A percentile compares a stretch with the other conserved stretches of the same genome.
These are phyloP conservation scores for Nowakowskiella sp. DNA, from an alignment of 192 early-diverging fungal genomes.

Conservation along the genomic window DNA sequence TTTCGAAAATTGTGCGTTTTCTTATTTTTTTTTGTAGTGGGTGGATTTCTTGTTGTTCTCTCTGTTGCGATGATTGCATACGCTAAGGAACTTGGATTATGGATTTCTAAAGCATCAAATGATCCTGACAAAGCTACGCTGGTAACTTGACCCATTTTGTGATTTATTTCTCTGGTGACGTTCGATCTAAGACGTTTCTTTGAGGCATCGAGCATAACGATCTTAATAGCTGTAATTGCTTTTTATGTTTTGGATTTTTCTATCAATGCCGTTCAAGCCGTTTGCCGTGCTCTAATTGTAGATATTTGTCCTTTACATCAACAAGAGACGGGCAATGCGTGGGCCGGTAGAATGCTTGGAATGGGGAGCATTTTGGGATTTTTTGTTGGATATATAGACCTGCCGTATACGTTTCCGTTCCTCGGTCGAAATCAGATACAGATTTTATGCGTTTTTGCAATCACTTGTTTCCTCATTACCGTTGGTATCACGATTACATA, in stretches of 20 bases:
- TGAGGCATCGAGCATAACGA: conserved; percentile 28
- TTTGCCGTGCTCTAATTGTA: conserved; percentile 74
- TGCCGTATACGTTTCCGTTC: conserved; percentile 54
- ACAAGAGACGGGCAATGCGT: conserved; percentile 75
- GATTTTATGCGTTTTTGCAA: conserved; percentile 68
- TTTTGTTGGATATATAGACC: conserved; percentile 75
- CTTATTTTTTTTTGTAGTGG: conserved; percentile 19
- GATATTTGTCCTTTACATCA: conserved; percentile 71
- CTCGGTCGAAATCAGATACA: conserved; percentile 72
- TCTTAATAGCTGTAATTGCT: conserved; percentile 63
- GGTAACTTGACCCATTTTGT: conserved; percentile 7
- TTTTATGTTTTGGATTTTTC: conserved; percentile 94
- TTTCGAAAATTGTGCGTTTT: background rate
- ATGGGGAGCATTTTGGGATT: conserved; percentile 79
- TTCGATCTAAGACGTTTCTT: conserved; percentile 12
- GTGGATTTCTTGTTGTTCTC: conserved; percentile 51
- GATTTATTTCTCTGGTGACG: conserved; percentile 27
- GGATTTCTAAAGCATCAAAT: background rate
- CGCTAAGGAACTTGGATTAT: conserved; percentile 47
- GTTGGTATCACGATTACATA: conserved; percentile 45
- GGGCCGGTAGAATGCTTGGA: conserved; percentile 79
- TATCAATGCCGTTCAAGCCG: conserved; percentile 81
- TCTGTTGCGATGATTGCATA: conserved; percentile 69
- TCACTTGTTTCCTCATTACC: conserved; percentile 46
- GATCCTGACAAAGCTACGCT: background rate